A percentile compares a stretch with the other conserved stretches of the same genome.
These are phyloP conservation scores for Letharia columbiana DNA, from an alignment of 495 filamentous ascomycete species.

Conservation along the genomic window DNA sequence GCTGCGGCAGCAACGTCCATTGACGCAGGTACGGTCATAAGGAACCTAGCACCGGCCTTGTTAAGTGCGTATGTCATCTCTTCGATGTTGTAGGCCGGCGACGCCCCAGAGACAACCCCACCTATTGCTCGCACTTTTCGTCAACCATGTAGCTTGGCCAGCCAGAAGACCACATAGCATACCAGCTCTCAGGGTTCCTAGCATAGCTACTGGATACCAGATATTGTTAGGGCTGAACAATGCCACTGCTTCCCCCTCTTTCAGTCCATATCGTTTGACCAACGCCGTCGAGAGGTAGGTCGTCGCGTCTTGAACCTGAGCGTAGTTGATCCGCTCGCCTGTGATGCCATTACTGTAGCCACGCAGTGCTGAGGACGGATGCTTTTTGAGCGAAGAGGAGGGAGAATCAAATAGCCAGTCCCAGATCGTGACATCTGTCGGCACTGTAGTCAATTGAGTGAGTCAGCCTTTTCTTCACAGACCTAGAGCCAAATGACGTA, in stretches of 20 bases:
- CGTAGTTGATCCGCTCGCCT: slow-evolving; percentile 46
- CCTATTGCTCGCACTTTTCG: slow-evolving; percentile 21
- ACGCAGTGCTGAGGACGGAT: slow-evolving; percentile 32
- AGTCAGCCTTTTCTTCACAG: neutral
- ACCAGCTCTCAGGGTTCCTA: slow-evolving; percentile 41
- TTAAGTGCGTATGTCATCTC: slow-evolving; percentile 55
- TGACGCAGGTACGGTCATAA: slow-evolving; percentile 45
- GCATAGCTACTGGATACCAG: slow-evolving; percentile 54
- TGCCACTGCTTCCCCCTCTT: slow-evolving; percentile 41
- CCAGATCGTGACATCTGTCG: slow-evolving; percentile 47
- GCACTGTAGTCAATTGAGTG: slow-evolving; percentile 34
- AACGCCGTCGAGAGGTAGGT: slow-evolving; percentile 50
- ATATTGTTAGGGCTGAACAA: slow-evolving; percentile 52
- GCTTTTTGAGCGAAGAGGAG: slow-evolving; percentile 36
- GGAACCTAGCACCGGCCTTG: slow-evolving; percentile 43
- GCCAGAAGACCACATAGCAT: neutral
- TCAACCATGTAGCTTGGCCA: neutral
- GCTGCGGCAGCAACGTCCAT: slow-evolving; percentile 44
- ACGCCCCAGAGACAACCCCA: slow-evolving; percentile 47
- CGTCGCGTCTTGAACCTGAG: slow-evolving; percentile 41
- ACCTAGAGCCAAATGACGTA: slow-evolving; percentile 19
- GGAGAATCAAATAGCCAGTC: slow-evolving; percentile 51
- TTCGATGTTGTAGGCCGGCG: slow-evolving; percentile 51
- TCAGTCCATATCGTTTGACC: slow-evolving; percentile 42
- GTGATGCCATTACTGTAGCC: slow-evolving; percentile 50